Base-by-base conservation (phyloP, 768 basidiomycete genomes). In the Chalciporus pseudorubinellus region DNA sequence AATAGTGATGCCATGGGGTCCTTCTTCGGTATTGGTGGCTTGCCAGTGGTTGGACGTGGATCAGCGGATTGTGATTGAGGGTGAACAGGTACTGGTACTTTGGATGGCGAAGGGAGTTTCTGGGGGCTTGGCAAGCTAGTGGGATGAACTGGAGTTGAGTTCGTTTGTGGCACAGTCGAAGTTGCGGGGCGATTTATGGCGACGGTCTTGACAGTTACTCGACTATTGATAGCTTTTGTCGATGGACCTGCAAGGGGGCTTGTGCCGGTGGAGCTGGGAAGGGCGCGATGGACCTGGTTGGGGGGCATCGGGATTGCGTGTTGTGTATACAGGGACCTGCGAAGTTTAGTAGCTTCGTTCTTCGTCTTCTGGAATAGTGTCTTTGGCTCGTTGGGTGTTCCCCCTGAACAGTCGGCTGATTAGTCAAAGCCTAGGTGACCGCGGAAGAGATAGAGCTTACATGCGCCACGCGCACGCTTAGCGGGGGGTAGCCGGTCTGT, bases 361-460 rank as follows among this genome's bases (percentile, higher is more conserved):
- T 80, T 81, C 6, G 88, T 84, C 70, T 87, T 90, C 72, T 91
- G 85, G 58, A 92, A 84, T 18, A 92, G 72, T 14, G 84, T 77
- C 70, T 85, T 90, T 19, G 85, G 83, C 34, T 71, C 73, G 46
- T 50, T 55, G n/a, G 70, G 9, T 6, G 67, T 53, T 19, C 67
- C 67, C 73, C 79, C 77, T 78, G 53, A 26, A 36, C 20, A 26
- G 40, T 26, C 47, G n/a, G 39, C 58, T 51, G 59, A 57, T 53
- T 53, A 36, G 48, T 39, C 44, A 52, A 54, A 34, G 31, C 18
- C 9, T 19, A 29, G 18, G 11, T 26, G 46, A 1, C 6, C 8
- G 22, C 51, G 48, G 39, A 38, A 26, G 14, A 31, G 40, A 24
- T 12, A 14, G 12, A 2, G 64, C 82, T 66, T 69, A 87, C 85